Conservation (phyloP, 176 grass and related monocot genomes). For the Triticum dicoccoides region DNA sequence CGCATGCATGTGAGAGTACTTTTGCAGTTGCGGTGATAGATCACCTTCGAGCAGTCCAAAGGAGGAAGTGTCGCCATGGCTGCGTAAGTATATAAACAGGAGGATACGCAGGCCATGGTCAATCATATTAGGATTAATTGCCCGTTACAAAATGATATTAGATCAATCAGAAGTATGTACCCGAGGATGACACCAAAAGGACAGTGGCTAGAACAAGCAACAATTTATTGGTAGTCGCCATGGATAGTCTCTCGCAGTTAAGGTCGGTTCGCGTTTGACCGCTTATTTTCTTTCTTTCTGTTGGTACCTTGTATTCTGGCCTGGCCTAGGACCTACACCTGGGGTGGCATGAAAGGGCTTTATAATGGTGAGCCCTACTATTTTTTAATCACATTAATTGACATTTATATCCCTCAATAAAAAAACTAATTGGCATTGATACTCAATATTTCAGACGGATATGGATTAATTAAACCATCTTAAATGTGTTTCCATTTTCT, state of each 20-base stretch:
- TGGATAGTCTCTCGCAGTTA: background rate
- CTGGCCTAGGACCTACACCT: background rate
- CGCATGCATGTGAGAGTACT: background rate
- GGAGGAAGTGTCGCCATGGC: background rate
- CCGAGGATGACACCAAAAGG: background rate
- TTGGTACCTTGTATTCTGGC: background rate
- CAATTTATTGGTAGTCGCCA: background rate
- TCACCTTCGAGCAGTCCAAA: background rate
- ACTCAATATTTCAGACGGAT: too few relatives aligned
- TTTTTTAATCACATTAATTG: background rate
- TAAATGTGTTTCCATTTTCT: too few relatives aligned
- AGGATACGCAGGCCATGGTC: background rate
- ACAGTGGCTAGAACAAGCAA: background rate
- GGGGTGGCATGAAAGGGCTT: background rate
- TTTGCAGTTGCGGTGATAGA: background rate
- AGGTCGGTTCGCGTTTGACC: background rate
- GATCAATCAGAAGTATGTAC: background rate
- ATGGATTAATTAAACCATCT: too few relatives aligned
- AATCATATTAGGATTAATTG: background rate
- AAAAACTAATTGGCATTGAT: too few relatives aligned
- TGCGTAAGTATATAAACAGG: background rate
- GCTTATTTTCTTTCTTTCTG: too few relatives aligned
- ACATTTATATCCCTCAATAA: background rate
- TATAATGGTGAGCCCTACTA: background rate
- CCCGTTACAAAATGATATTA: too few relatives aligned